These are phyloP conservation scores for Kokia cookei DNA, from an alignment of 441 rosid species.

Conservation along the genomic window DNA sequence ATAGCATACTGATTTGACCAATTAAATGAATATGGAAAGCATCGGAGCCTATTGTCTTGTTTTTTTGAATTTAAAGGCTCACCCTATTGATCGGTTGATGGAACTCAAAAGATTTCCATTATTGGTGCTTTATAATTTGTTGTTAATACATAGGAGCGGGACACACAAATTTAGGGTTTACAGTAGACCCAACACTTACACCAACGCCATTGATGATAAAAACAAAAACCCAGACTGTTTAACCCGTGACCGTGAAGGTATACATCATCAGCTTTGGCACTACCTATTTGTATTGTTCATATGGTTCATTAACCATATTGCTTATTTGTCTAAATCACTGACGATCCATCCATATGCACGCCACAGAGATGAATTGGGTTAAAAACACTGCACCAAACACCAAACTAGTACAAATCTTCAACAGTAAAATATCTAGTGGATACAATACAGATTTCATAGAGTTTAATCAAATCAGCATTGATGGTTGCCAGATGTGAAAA, in stretches of 20 bases:
- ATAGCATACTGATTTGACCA: no score
- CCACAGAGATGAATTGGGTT: neutral
- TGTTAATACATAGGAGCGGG: neutral
- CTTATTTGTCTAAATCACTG: neutral
- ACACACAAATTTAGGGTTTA: neutral
- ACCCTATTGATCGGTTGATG: neutral
- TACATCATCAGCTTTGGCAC: neutral
- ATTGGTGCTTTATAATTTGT: no score
- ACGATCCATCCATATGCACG: neutral
- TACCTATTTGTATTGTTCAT: neutral
- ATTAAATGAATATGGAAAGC: no score
- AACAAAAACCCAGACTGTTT: neutral
- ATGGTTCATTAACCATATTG: neutral
- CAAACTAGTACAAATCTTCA: neutral
- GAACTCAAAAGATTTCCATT: neutral
- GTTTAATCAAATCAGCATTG: neutral
- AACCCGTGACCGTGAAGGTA: neutral
- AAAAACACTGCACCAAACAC: neutral
- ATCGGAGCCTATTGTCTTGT: no score
- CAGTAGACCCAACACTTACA: neutral
- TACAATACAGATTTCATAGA: constrained; percentile 9
- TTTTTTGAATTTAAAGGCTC: no score
- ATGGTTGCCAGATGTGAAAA: neutral
- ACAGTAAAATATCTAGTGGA: neutral
- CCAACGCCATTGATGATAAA: neutral